phyloP scores from a whole-genome alignment of 306 rosid genomes.

The Macrotyloma uniflorum region DNA sequence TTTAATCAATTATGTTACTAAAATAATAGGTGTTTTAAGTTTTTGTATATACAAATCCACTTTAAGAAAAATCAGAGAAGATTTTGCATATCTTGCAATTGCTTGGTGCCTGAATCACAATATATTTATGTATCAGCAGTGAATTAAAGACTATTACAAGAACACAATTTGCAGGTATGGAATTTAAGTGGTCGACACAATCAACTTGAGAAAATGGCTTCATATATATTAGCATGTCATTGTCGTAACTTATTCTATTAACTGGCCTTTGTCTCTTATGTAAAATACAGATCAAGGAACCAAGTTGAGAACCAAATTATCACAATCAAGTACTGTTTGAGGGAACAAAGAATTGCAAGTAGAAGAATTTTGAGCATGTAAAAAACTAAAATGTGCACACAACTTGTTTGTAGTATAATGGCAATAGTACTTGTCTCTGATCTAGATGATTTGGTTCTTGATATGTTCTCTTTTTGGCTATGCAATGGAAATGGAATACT shows the following conservation, averaged over 20 bases:
- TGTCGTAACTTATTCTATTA: conserved; percentile 31
- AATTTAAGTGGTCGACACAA: conserved; percentile 27
- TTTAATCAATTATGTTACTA: no score
- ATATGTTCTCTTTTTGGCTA: conserved; percentile 7
- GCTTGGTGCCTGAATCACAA: conserved; percentile 26
- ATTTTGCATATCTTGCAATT: conserved; percentile 38
- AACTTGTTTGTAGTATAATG: conserved; percentile 24
- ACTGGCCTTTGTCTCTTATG: conserved; percentile 25
- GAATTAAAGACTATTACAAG: not conserved
- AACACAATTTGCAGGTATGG: conserved; percentile 7
- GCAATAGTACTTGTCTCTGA: not conserved
- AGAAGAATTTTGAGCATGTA: conserved; percentile 1
- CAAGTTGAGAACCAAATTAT: conserved; percentile 18
- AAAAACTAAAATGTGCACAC: not conserved
- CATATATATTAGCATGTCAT: not conserved
- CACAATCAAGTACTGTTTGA: conserved; percentile 8
- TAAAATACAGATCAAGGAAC: not conserved
- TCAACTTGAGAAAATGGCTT: conserved; percentile 36
- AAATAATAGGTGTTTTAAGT: no score
- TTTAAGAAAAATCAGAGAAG: no score
- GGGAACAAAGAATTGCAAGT: conserved; percentile 22
- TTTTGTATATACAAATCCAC: no score
- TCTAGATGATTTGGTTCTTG: conserved; percentile 26
- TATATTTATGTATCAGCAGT: conserved; percentile 31
- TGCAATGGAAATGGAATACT: conserved; percentile 19